A percentile compares a stretch with the other conserved stretches of the same genome.
phyloP scores from a whole-genome alignment of 306 rosid species.

The Medicago arabica region DNA sequence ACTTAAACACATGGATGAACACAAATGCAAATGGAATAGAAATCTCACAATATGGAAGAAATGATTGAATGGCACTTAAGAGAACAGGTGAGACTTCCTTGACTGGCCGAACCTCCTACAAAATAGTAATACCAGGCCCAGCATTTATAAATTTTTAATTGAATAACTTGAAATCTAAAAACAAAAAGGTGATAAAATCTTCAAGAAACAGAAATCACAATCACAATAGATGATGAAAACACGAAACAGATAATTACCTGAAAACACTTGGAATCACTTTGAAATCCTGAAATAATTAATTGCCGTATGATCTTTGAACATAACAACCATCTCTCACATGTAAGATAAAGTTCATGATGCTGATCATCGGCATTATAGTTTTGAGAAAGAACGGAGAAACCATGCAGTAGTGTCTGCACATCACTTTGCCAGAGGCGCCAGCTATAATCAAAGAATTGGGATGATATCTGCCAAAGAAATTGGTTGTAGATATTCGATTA shows the following conservation, averaged over 20 bases:
- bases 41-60: constrained; percentile 92
- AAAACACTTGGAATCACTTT: constrained; percentile 87
- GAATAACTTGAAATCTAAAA: constrained; percentile 16
- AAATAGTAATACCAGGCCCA: constrained; percentile 41
- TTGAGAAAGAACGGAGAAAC: constrained; percentile 78
- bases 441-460: constrained; percentile 87
- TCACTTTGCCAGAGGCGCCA: constrained; percentile 98
- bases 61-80: constrained; percentile 83
- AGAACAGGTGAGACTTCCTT: constrained; percentile 90
- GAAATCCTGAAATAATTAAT: constrained; percentile 82
- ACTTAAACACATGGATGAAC: constrained; percentile 20
- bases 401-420: constrained; percentile 77
- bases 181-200: constrained; percentile 21
- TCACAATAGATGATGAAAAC: constrained; percentile 25
- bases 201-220: constrained; percentile 9
- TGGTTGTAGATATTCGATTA: constrained; percentile 22
- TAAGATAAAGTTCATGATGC: constrained; percentile 75
- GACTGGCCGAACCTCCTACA: constrained; percentile 87
- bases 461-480: constrained; percentile 80
- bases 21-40: constrained; percentile 31
- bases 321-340: constrained; percentile 94
- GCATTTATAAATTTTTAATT: constrained; percentile 1
- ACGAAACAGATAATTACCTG: constrained; percentile 59
- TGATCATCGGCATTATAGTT: constrained; percentile 67
- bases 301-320: constrained; percentile 89